phyloP scores from a whole-genome alignment of 352 stramenopile species.

The Globisporangium middletonii region DNA sequence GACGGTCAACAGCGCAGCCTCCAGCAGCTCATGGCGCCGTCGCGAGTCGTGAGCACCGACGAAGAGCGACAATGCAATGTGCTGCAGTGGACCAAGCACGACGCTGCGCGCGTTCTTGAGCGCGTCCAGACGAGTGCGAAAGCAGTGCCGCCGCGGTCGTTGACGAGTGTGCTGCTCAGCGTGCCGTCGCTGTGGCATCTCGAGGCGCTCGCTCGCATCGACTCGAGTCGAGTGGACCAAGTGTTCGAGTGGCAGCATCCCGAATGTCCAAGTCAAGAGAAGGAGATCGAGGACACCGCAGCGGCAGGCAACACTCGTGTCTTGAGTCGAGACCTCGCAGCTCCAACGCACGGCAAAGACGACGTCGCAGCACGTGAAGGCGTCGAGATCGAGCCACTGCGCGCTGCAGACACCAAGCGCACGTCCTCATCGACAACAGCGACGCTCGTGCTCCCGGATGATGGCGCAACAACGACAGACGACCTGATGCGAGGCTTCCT shows the following conservation, averaged over 20 bases:
- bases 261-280: too few relatives aligned
- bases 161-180: constrained; percentile 26
- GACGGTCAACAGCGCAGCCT: not conserved
- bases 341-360: too few relatives aligned
- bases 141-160: not conserved
- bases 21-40: constrained; percentile 6
- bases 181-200: constrained; percentile 27
- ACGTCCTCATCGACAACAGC: not conserved
- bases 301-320: too few relatives aligned
- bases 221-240: constrained; percentile 15
- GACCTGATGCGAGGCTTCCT: constrained; percentile 12
- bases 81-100: not conserved
- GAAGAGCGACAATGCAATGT: constrained; percentile 1
- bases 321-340: too few relatives aligned
- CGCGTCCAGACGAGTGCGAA: not conserved
- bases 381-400: too few relatives aligned
- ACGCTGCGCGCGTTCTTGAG: not conserved
- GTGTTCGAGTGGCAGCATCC: constrained; percentile 4
- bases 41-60: constrained; percentile 1
- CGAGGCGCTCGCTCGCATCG: not conserved
- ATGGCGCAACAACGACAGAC: constrained; percentile 7
- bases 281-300: too few relatives aligned
- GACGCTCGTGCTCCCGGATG: constrained; percentile 3
- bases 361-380: too few relatives aligned
- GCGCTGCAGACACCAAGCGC: not conserved